Evolutionary conservation across 768 basidiomycete species (phyloP), one percentile per base, ranked within the genome.

Genomic region (Xerocomus brunneocitrinus): DNA sequence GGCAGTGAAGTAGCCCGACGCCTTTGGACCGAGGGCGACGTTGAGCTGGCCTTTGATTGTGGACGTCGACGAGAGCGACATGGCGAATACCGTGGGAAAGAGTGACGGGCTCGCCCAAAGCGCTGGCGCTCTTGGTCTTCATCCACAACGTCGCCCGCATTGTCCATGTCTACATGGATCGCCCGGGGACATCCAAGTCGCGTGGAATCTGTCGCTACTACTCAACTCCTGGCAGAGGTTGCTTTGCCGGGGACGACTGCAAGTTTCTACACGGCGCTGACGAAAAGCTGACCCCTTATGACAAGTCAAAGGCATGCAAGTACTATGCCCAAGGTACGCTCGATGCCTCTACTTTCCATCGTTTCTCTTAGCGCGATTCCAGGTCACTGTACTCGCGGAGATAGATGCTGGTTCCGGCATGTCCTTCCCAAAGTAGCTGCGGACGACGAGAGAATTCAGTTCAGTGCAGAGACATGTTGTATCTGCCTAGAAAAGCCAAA

Each of bases 21-120:
- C 80, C 51, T 84, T 85, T 40, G 73, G 57, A 4, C 87, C 89
- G 9, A 91, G 72, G 4, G 80, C 79, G 38, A 73, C 73, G 22
- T 75, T 76, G 24, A 91, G 76, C 67, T 90, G 85, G 24, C 73
- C 71, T 69, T 89, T 88, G 61, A 89, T 81, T 3, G 80, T 85
- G 12, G 83, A 77, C 7, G 88, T 89, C 12, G 87, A 87, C 31
- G 84, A 82, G 50, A 90, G 73, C 25, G 88, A 89, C 88, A 90
- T 90, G 56, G 34, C 8, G 28, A 2, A 5, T 24, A 4, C 38
- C 61, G 64, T 59, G 65, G 46, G 57, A 67, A 64, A 50, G 47
- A 1, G 0, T 40, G 54, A n/a, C 32, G 52, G 34, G 19, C 36
- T 34, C 35, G 42, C 8, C 8, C 12, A 30, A 36, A n/a, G 19